These are phyloP conservation scores for Penicillium sp. DNA, from an alignment of 2,329 filamentous ascomycete species.

Conservation along the genomic window DNA sequence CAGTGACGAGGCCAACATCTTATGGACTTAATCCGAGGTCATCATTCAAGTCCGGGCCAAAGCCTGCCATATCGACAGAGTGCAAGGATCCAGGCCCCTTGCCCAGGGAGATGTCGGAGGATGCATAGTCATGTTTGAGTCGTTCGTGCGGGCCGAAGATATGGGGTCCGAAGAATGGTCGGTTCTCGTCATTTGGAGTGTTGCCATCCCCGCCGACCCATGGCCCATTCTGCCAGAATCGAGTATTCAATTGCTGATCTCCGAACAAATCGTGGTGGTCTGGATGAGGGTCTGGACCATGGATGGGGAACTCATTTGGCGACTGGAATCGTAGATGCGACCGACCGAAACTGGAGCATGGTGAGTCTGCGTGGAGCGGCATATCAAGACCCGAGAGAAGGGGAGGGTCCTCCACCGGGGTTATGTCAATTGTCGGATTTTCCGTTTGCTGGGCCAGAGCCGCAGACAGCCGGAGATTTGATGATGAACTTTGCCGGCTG, in stretches of 20 bases:
- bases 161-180: slow-evolving; percentile 46
- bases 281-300: slow-evolving; percentile 37
- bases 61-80: slow-evolving; percentile 48
- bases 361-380: slow-evolving; percentile 44
- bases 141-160: slow-evolving; percentile 41
- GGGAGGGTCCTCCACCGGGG: slow-evolving; percentile 41
- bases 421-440: slow-evolving; percentile 46
- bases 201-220: slow-evolving; percentile 46
- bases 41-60: slow-evolving; percentile 42
- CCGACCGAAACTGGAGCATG: slow-evolving; percentile 45
- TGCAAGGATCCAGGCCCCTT: slow-evolving; percentile 46
- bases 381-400: slow-evolving; percentile 37
- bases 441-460: slow-evolving; percentile 42
- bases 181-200: slow-evolving; percentile 44
- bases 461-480: slow-evolving; percentile 40
- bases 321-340: slow-evolving; percentile 45
- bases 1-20: slow-evolving; percentile 10
- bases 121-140: slow-evolving; percentile 46
- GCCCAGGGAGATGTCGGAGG: slow-evolving; percentile 45
- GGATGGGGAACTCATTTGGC: slow-evolving; percentile 42
- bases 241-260: slow-evolving; percentile 46
- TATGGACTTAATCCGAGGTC: slow-evolving; percentile 44
- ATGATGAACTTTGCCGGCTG: slow-evolving; percentile 39
- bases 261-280: slow-evolving; percentile 48
- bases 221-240: slow-evolving; percentile 47